Evolutionary conservation across 2,329 filamentous ascomycete species (phyloP).

Genomic region (Dactylellina drechsleri): DNA sequence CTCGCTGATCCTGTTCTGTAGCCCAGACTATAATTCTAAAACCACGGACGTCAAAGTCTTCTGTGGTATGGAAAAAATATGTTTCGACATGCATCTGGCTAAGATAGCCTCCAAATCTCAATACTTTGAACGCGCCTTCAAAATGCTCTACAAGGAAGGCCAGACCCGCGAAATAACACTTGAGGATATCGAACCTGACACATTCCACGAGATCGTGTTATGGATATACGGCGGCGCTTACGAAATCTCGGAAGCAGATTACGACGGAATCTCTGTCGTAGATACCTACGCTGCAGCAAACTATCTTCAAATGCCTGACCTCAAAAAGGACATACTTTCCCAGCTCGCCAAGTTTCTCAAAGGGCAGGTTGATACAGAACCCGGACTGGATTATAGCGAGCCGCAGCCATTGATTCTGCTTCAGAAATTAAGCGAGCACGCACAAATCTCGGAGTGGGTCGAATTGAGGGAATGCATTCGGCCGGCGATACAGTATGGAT

Average conservation of each 20-base stretch:
- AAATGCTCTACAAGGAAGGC: background rate
- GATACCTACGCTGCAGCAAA: constrained; percentile 5
- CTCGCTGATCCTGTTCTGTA: background rate
- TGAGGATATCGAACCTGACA: constrained; percentile 4
- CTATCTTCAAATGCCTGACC: constrained; percentile 13
- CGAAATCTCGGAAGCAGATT: background rate
- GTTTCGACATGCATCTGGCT: background rate
- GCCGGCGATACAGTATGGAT: background rate
- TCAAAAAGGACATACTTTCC: constrained; percentile 1
- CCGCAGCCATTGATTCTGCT: background rate
- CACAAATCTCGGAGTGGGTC: background rate
- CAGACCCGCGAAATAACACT: background rate
- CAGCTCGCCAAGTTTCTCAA: background rate
- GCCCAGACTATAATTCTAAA: constrained; percentile 6
- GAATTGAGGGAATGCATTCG: constrained; percentile 4
- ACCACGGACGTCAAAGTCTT: constrained; percentile 7
- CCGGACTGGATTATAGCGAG: background rate
- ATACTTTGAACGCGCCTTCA: constrained; percentile 3
- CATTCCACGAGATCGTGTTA: background rate
- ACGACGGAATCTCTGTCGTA: background rate
- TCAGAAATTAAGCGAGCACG: background rate
- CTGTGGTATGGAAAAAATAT: background rate
- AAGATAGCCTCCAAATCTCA: background rate
- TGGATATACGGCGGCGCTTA: constrained; percentile 11
- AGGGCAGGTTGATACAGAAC: background rate